phyloP scores from a whole-genome alignment of 2,329 filamentous ascomycete species.

The Nemania sp. region DNA sequence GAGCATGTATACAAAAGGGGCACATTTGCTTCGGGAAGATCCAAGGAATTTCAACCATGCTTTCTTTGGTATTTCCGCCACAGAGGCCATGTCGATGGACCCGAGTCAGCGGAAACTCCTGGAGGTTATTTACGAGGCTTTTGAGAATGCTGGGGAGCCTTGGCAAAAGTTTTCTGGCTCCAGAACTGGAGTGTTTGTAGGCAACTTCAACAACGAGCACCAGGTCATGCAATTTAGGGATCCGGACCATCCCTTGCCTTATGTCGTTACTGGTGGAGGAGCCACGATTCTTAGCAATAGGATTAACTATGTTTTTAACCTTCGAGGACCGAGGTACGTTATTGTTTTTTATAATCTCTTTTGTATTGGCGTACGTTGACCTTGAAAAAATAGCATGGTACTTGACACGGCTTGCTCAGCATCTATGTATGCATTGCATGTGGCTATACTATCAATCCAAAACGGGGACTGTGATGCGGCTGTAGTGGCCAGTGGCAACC shows the following conservation, averaged over 20 bases:
- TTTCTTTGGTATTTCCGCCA: constrained; percentile 49
- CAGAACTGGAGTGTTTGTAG: constrained; percentile 48
- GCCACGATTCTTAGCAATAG: constrained; percentile 38
- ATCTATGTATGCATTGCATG: constrained; percentile 48
- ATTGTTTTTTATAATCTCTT: background rate
- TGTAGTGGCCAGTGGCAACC: constrained; percentile 46
- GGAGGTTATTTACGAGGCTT: constrained; percentile 52
- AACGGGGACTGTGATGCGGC: constrained; percentile 42
- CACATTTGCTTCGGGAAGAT: constrained; percentile 45
- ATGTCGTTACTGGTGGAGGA: constrained; percentile 30
- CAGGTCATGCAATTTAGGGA: constrained; percentile 36
- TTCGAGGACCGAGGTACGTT: constrained; percentile 50
- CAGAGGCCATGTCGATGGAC: constrained; percentile 48
- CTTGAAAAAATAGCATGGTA: constrained; percentile 44
- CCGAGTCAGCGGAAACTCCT: constrained; percentile 50
- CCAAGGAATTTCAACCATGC: constrained; percentile 42
- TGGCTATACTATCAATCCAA: constrained; percentile 36
- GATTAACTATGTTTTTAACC: constrained; percentile 49
- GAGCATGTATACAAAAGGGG: constrained; percentile 32
- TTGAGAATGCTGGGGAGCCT: constrained; percentile 40
- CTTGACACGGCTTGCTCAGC: constrained; percentile 54
- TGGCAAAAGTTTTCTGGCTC: constrained; percentile 36
- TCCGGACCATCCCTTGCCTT: constrained; percentile 31
- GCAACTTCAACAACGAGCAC: constrained; percentile 46
- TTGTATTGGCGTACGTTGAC: background rate